Percentiles rank a stretch among this genome's conserved stretches.
Conservation (phyloP, 345 rosid genomes). For the Anastatica hierochuntica region DNA sequence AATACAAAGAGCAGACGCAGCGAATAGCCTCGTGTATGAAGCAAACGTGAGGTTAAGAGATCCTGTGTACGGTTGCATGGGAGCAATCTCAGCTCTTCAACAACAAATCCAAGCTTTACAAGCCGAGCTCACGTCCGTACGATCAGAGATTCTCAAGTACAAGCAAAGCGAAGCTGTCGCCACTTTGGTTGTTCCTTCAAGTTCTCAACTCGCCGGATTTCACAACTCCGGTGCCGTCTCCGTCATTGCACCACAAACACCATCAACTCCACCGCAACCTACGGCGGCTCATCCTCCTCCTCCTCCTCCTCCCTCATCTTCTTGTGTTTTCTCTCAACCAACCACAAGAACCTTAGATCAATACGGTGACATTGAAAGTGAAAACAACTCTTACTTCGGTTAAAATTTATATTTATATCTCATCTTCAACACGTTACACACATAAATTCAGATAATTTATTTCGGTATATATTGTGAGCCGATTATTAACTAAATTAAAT, state of each 20-base stretch:
- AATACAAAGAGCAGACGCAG: slow-evolving; percentile 74
- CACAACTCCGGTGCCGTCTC: slow-evolving; percentile 55
- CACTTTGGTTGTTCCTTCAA: slow-evolving; percentile 31
- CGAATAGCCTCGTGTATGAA: slow-evolving; percentile 88
- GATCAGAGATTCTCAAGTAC: slow-evolving; percentile 71
- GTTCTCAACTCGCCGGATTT: slow-evolving; percentile 40
- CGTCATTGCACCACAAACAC: slow-evolving; percentile 30
- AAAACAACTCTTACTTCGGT: slow-evolving; percentile 64
- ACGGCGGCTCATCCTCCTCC: slow-evolving; percentile 31
- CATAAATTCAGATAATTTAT: slow-evolving; percentile 27
- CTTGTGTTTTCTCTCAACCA: slow-evolving; percentile 42
- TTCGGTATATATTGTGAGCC: slow-evolving; percentile 17
- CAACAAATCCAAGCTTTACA: slow-evolving; percentile 83
- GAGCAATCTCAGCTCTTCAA: slow-evolving; percentile 85
- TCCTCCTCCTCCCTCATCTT: slow-evolving; percentile 32
- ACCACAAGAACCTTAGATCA: slow-evolving; percentile 31
- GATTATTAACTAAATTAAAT: slow-evolving; percentile 18
- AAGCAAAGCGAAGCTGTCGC: slow-evolving; percentile 59
- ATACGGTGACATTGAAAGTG: slow-evolving; percentile 53
- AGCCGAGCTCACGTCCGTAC: slow-evolving; percentile 62
- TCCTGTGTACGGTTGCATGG: slow-evolving; percentile 96
- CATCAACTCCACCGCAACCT: slow-evolving; percentile 30
- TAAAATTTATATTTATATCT: slow-evolving; percentile 18
- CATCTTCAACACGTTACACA: background rate
- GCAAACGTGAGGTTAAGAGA: slow-evolving; percentile 94